Conservation (phyloP, 495 filamentous ascomycete species). For the Friedmanniomyces simplex region DNA sequence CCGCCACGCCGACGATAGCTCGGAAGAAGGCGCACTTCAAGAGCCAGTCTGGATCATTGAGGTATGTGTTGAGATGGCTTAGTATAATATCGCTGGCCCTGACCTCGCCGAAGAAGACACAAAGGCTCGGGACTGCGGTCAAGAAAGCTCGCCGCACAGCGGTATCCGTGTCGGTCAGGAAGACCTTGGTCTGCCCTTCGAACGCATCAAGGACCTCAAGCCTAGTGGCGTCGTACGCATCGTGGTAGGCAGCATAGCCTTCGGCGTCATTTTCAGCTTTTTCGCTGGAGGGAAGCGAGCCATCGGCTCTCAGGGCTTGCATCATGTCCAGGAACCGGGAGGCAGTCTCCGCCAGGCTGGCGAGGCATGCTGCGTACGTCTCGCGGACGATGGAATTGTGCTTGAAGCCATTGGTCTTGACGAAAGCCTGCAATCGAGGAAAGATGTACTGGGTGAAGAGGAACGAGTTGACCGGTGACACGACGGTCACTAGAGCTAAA, state of each 20-base stretch:
- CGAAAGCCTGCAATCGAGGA: slow-evolving; percentile 63
- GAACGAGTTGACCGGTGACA: slow-evolving; percentile 90
- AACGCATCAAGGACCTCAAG: slow-evolving; percentile 69
- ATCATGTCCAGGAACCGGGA: slow-evolving; percentile 81
- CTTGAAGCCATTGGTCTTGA: slow-evolving; percentile 45
- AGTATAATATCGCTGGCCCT: slow-evolving; percentile 89
- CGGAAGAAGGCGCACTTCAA: slow-evolving; percentile 95
- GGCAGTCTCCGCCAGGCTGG: slow-evolving; percentile 83
- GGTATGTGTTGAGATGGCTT: slow-evolving; percentile 92
- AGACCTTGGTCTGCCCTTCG: slow-evolving; percentile 73
- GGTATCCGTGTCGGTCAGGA: slow-evolving; percentile 77
- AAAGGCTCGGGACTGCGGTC: slow-evolving; percentile 83
- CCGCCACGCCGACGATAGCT: slow-evolving; percentile 84
- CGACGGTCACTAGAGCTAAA: slow-evolving; percentile 72
- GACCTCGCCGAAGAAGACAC: slow-evolving; percentile 84
- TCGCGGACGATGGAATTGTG: slow-evolving; percentile 65
- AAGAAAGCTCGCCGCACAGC: slow-evolving; percentile 90
- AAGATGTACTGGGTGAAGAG: slow-evolving; percentile 93
- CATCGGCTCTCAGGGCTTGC: slow-evolving; percentile 74
- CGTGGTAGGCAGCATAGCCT: slow-evolving; percentile 54
- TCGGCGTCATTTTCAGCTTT: slow-evolving; percentile 65
- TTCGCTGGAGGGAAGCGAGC: slow-evolving; percentile 65
- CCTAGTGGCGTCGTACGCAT: slow-evolving; percentile 72
- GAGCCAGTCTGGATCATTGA: slow-evolving; percentile 95
- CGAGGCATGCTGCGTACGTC: slow-evolving; percentile 86